Evolutionary conservation across 148 eudicot genomes (phyloP), one percentile per base, ranked within the genome.

Genomic region (Mesembryanthemum crystallinum): DNA sequence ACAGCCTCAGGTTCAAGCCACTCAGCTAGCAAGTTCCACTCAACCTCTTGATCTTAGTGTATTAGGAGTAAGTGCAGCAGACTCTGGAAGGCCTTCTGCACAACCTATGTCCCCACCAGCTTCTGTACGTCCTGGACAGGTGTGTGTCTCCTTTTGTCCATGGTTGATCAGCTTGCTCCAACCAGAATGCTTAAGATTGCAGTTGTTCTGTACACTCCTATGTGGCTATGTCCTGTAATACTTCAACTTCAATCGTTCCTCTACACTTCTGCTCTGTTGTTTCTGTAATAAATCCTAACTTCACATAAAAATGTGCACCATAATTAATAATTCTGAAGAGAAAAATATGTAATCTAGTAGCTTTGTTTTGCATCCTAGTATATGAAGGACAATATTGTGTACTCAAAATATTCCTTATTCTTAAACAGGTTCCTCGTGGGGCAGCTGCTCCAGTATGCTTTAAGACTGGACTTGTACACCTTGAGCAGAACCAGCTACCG

Each of bases 121-220:
- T 78, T 79, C 96, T 75, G 98, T 92, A 55, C 98, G 91, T 71
- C 98, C 98, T 69, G 98, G 98, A 65, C 96, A 92, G 86, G 98
- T 95, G 54, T 74, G 54, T 64, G 27, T 69, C 52, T 65, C 45
- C n/a, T n/a, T n/a, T n/a, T n/a, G n/a, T n/a, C n/a, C n/a, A n/a
- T n/a, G n/a, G n/a, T n/a, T n/a, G n/a, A n/a, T n/a, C n/a, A n/a
- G n/a, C n/a, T n/a, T n/a, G n/a, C n/a, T n/a, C n/a, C n/a, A n/a
- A n/a, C n/a, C n/a, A n/a, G n/a, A n/a, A n/a, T n/a, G n/a, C n/a
- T n/a, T n/a, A n/a, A n/a, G n/a, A n/a, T n/a, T n/a, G n/a, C n/a
- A n/a, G n/a, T n/a, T n/a, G n/a, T n/a, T n/a, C n/a, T n/a, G n/a
- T n/a, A n/a, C n/a, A n/a, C n/a, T n/a, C n/a, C n/a, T n/a, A n/a